Base-by-base conservation (phyloP, 352 stramenopile species). In the Thraustochytrium sp. region DNA sequence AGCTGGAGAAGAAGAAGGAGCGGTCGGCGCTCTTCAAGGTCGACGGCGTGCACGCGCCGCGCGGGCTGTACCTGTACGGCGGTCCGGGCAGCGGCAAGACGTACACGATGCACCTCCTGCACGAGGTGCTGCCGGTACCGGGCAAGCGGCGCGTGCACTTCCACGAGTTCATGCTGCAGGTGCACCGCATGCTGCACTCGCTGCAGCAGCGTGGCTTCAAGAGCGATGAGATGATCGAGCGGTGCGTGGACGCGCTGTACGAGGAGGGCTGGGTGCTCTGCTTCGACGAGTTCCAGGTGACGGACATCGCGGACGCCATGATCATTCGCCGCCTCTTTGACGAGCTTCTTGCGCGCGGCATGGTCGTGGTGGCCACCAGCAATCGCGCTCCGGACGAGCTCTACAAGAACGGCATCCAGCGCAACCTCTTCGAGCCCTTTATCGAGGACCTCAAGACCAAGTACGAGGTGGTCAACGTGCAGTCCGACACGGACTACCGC, bases 201-300 rank as follows among this genome's bases (percentile, higher is more conserved):
- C 87, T 96, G 42, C 98, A 98, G 89, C 89, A 94, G 86, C 76
- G 61, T 23, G 75, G 75, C 5, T 62, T 83, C 44, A 40, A 46
- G 2, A 80, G 75, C 42, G 75, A 84, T 3, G 75, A 75, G 37
- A 84, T 84, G 75, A 63, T 84, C 29, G 75, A 54, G 55, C 29
- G 34, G 16, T 84, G 75, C 61, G 75, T 84, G 11, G 75, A 84
- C 23, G 61, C 29, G 26, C 55, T 84, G 23, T 75, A 84, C 55
- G 34, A 92, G 90, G 53, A 92, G 94, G 75, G 55, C 31, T 76
- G 61, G 63, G 55, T 99, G 62, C 87, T 99, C 34, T 98, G 95
- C 89, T 97, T 99, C 82, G 96, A 99, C 88, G 96, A 99, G 89
- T 98, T 99, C 85, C 95, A 98, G 91, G 93, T 99, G n/a, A 98